A percentile compares a stretch with the other conserved stretches of the same genome.
Conservation (phyloP, 2,329 filamentous ascomycete genomes). For the Monosporascus sp. region DNA sequence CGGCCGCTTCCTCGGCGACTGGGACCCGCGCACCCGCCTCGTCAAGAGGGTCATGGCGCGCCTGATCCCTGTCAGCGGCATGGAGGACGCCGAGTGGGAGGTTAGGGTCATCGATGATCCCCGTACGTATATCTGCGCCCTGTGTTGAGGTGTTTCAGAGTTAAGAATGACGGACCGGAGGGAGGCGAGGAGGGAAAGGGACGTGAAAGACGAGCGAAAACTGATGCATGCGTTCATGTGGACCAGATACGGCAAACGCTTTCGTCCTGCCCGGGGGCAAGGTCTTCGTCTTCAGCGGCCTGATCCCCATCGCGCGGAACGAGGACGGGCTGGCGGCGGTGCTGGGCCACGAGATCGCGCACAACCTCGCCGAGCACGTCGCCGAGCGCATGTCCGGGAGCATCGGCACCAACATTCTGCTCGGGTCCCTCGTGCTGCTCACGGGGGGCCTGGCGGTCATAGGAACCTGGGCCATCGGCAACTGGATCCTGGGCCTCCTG, state of each 20-base stretch:
- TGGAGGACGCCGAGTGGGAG: constrained; percentile 60
- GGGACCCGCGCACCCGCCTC: constrained; percentile 49
- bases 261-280: constrained; percentile 76
- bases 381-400: constrained; percentile 57
- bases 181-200: too few relatives aligned
- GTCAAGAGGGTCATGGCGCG: constrained; percentile 62
- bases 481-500: constrained; percentile 55
- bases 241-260: constrained; percentile 56
- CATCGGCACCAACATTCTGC: constrained; percentile 47
- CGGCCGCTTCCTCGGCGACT: constrained; percentile 50
- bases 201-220: not conserved
- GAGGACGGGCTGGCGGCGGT: constrained; percentile 71
- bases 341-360: constrained; percentile 74
- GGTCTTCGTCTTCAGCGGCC: constrained; percentile 73
- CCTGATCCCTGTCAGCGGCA: constrained; percentile 62
- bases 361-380: constrained; percentile 64
- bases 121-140: constrained; percentile 24
- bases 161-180: too few relatives aligned
- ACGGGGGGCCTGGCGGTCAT: constrained; percentile 40
- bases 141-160: too few relatives aligned
- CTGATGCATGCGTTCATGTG: constrained; percentile 2
- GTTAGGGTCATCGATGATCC: constrained; percentile 68
- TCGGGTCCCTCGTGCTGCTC: constrained; percentile 45
- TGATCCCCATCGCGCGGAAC: constrained; percentile 60
- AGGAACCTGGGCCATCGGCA: constrained; percentile 34